A percentile compares a stretch with the other conserved stretches of the same genome.
phyloP scores from a whole-genome alignment of 192 early-diverging fungal species.

The Linnemannia exigua region DNA sequence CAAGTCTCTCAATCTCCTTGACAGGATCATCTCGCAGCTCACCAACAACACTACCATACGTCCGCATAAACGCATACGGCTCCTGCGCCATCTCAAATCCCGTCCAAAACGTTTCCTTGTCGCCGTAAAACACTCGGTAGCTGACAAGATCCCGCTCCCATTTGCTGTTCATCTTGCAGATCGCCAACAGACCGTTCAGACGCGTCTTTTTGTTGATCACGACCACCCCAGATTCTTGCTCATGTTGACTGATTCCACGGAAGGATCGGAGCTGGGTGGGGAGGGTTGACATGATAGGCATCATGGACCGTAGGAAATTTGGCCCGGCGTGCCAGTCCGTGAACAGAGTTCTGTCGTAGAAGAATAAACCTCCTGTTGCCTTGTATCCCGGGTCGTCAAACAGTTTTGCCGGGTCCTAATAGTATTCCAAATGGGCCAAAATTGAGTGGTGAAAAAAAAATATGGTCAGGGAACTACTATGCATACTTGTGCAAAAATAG shows the following conservation, averaged over 20 bases:
- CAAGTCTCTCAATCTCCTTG: background rate
- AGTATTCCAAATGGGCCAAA: background rate
- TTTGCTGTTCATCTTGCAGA: slow-evolving; percentile 67
- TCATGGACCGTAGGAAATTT: slow-evolving; percentile 62
- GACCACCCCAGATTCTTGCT: slow-evolving; percentile 74
- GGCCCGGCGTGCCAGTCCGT: slow-evolving; percentile 37
- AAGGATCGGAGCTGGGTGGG: slow-evolving; percentile 54
- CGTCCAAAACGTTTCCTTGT: slow-evolving; percentile 76
- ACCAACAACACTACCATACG: slow-evolving; percentile 60
- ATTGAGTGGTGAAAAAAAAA: background rate
- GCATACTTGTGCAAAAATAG: slow-evolving; percentile 47
- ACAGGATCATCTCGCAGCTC: slow-evolving; percentile 27
- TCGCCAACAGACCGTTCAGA: slow-evolving; percentile 62
- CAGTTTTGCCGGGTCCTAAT: slow-evolving; percentile 60
- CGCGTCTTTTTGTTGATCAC: slow-evolving; percentile 64
- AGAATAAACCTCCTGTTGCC: slow-evolving; percentile 67
- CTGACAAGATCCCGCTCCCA: slow-evolving; percentile 56
- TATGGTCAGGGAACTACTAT: too few relatives aligned
- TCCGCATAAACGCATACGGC: slow-evolving; percentile 55
- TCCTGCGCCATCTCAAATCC: slow-evolving; percentile 64
- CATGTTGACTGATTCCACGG: slow-evolving; percentile 53
- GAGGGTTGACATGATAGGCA: slow-evolving; percentile 59
- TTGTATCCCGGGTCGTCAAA: slow-evolving; percentile 61
- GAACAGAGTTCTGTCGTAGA: slow-evolving; percentile 68
- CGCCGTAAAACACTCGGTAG: slow-evolving; percentile 62